Evolutionary conservation across 116 monocot species (phyloP), one percentile per base, ranked within the genome.

Genomic region (Trichopus zeylanicus): DNA sequence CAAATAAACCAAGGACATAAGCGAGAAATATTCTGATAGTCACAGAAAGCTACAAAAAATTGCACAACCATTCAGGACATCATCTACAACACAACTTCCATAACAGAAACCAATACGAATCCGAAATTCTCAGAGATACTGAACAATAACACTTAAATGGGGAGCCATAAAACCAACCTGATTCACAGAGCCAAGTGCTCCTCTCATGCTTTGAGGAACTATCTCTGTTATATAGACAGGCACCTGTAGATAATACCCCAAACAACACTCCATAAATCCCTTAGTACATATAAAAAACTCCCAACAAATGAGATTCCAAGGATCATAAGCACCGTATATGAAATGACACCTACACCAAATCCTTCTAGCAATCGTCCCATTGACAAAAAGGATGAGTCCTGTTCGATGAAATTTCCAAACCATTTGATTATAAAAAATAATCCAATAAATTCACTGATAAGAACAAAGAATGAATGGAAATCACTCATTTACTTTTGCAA

Each of bases 161-260:
- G 31, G 11, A n/a, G n/a, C n/a, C n/a, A n/a, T 47, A 2, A 39
- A 63, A 63, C 48, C 3, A 47, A 95, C 90, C 81, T 95, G 95
- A 70, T 95, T 90, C 42, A 95, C 90, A 32, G 95, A 65, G 32
- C 90, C 95, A 60, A 95, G 95, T 22, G 73, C 68, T 26, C 95
- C 95, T 68, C 90, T 87, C 81, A 83, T 62, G 66, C 83, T 86
- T 65, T 86, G 89, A 31, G 94, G 89, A 72, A 90, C 65, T 38
- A 95, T 95, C 74, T 95, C 95, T n/a, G 95, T 90, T 69, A 95
- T 95, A 54, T 95, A 95, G n/a, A 90, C 87, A 28, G 89, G 93
- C 20, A 93, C 93, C 93, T 93, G 49, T 63, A 24, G 59, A 13
- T 29, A 70, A 42, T n/a, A 1, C 13, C 0, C 7, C n/a, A n/a